Evolutionary conservation across 768 basidiomycete species (phyloP), one percentile per base, ranked within the genome.

Genomic region (Leccinum uliginosum): DNA sequence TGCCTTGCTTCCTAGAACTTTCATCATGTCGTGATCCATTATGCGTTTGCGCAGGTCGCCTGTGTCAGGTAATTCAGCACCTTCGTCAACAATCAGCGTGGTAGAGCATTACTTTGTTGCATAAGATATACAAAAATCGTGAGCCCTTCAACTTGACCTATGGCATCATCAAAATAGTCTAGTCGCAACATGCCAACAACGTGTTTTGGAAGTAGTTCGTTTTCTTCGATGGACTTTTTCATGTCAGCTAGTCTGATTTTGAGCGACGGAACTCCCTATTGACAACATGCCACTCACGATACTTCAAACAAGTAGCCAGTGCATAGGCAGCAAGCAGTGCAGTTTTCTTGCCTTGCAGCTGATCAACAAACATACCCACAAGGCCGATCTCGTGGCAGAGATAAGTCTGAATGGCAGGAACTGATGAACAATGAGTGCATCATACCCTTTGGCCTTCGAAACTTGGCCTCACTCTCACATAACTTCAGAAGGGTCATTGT

Each of bases 111-210:
- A 67, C 66, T 56, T 6, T 51, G 19, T 35, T 57, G 56, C 62
- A 67, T 66, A 4, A 67, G 50, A 30, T 67, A 53, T 3, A 49
- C 48, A 14, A 67, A 67, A 3, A 67, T 57, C 32, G 68, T 64
- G 48, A 66, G 68, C 5, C 66, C 66, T 49, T 67, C 66, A 0
- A 68, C 54, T 23, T 6, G 50, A 12, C 66, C 66, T 0, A 68
- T 54, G 11, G 66, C 66, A 29, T 67, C 61, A 6, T 67, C 64
- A 21, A 67, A 68, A 48, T 56, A 65, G 52, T 67, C 61, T 11
- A 51, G 30, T 15, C 56, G 56, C n/a, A 63, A 47, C 66, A 67
- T 67, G 14, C 51, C 48, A 11, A 67, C 24, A 2, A 67, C 66
- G 10, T 59, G 29, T 47, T 47, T 17, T 24, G 46, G 24, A 47